Evolutionary conservation across 2,329 filamentous ascomycete genomes (phyloP).

Genomic region (Paraphoma chrysanthemicola): DNA sequence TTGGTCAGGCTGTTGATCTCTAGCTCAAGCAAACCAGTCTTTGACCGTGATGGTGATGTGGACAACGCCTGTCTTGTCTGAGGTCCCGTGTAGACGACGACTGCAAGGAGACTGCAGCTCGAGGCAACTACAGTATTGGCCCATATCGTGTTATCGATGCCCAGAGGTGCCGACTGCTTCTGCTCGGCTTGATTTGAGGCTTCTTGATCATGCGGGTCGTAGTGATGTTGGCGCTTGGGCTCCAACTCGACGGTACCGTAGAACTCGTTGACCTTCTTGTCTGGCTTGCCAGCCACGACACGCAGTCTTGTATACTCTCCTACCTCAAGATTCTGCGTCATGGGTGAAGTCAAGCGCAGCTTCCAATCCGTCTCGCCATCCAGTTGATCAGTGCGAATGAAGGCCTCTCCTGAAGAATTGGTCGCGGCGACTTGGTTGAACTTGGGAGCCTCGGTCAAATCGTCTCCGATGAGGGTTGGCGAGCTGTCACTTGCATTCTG

Average conservation of each 20-base stretch:
- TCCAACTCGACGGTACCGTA: constrained; percentile 83
- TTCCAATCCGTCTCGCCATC: constrained; percentile 99
- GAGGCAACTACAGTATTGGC: constrained; percentile 97
- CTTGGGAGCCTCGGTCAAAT: constrained; percentile 20
- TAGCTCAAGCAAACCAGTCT: constrained; percentile 90
- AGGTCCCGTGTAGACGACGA: constrained; percentile 91
- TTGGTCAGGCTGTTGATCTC: constrained; percentile 98
- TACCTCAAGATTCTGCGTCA: constrained; percentile 79
- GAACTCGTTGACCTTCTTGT: constrained; percentile 94
- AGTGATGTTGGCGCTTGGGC: constrained; percentile 58
- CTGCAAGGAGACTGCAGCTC: constrained; percentile 84
- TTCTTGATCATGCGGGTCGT: constrained; percentile 51
- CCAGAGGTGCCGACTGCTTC: constrained; percentile 72
- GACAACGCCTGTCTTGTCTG: constrained; percentile 94
- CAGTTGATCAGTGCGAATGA: constrained; percentile 95
- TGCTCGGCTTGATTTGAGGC: constrained; percentile 18
- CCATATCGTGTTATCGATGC: constrained; percentile 98
- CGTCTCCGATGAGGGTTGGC: constrained; percentile 28
- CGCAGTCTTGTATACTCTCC: constrained; percentile 71
- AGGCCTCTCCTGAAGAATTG: constrained; percentile 78
- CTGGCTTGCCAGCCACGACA: constrained; percentile 86
- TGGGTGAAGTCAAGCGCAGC: constrained; percentile 81
- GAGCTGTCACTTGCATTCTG: constrained; percentile 4
- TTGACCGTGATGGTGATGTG: constrained; percentile 88
- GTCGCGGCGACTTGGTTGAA: constrained; percentile 23